Conservation (phyloP, 176 grass and related monocot species). For the Zoysia pacifica region DNA sequence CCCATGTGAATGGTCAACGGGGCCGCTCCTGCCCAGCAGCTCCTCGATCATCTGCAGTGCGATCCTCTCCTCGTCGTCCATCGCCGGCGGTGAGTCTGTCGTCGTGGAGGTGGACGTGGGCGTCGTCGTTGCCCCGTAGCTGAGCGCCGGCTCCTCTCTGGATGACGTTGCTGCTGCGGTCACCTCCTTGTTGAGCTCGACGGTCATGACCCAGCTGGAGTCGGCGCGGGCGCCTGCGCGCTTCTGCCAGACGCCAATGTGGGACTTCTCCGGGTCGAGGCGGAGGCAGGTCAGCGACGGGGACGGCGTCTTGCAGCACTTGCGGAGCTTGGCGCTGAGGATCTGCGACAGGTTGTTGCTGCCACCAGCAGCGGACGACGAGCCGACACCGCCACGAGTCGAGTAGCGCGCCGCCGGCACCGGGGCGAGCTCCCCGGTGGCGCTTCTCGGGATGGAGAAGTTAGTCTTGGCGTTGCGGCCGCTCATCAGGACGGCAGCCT, state of each 20-base stretch:
- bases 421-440: constrained; percentile 46
- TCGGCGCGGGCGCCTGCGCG: constrained; percentile 82
- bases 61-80: constrained; percentile 89
- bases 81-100: constrained; percentile 26
- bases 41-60: constrained; percentile 99
- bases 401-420: background rate
- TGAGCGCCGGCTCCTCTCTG: background rate
- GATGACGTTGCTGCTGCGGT: background rate
- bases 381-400: background rate
- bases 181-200: constrained; percentile 68
- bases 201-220: constrained; percentile 99
- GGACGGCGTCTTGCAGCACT: constrained; percentile 89
- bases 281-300: constrained; percentile 97
- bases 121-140: background rate
- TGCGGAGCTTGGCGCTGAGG: constrained; percentile 95
- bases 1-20: constrained; percentile 55
- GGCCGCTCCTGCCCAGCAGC: constrained; percentile 69
- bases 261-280: constrained; percentile 95
- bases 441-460: constrained; percentile 67
- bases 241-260: constrained; percentile 99
- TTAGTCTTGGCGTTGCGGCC: constrained; percentile 99
- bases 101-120: constrained; percentile 25
- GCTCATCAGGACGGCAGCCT: constrained; percentile 97
- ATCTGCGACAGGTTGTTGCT: constrained; percentile 73
- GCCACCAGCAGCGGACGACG: constrained; percentile 1